Conservation (phyloP, 2,329 filamentous ascomycete genomes). For the Cladosporium sp. region DNA sequence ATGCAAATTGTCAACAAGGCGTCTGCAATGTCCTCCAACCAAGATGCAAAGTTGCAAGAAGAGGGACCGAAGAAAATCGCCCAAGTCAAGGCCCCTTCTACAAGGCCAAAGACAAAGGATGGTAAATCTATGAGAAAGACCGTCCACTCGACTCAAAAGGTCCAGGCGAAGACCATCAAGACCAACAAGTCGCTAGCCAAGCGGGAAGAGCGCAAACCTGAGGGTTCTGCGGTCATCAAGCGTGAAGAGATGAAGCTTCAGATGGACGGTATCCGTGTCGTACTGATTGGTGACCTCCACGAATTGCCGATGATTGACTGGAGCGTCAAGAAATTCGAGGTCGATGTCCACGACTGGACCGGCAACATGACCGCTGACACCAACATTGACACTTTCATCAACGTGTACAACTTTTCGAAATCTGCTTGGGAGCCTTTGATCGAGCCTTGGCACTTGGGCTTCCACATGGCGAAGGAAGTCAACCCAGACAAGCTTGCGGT, state of each 20-base stretch:
- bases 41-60: conserved; percentile 41
- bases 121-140: conserved; percentile 44
- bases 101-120: conserved; percentile 35
- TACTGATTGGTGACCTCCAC: conserved; percentile 92
- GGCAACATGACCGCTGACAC: conserved; percentile 80
- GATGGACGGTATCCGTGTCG: conserved; percentile 82
- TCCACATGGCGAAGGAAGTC: conserved; percentile 77
- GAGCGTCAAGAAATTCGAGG: conserved; percentile 83
- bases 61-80: conserved; percentile 55
- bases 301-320: conserved; percentile 93
- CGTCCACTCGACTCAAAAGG: conserved; percentile 43
- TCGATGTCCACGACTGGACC: conserved; percentile 87
- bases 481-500: conserved; percentile 73
- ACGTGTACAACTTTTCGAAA: conserved; percentile 98
- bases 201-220: conserved; percentile 37
- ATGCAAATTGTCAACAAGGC: conserved; percentile 90
- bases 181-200: conserved; percentile 51
- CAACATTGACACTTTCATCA: conserved; percentile 88
- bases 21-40: conserved; percentile 68
- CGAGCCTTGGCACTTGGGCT: conserved; percentile 92
- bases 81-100: conserved; percentile 43
- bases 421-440: conserved; percentile 96
- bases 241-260: conserved; percentile 80
- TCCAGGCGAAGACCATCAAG: conserved; percentile 43
- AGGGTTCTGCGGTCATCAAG: conserved; percentile 55